Base-by-base conservation (phyloP, 805 yeast genomes). In the Jamesozyma lodderae region DNA sequence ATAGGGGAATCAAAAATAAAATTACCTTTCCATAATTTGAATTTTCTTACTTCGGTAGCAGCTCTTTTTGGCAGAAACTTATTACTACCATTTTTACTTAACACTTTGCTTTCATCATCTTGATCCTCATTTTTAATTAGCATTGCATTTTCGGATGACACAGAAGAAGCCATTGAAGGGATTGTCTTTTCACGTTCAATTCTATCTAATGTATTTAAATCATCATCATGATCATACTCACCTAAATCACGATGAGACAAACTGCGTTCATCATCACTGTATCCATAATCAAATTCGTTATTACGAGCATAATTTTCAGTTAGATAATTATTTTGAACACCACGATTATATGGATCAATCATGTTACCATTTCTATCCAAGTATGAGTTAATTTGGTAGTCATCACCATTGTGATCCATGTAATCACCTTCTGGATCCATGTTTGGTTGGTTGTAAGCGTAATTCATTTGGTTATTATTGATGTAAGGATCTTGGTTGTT, bases 1-100 rank as follows among this genome's bases (percentile, higher is more conserved):
- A 86, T 88, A 9, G 94, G 95, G 54, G 94, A 86, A 60, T 86
- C 95, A 42, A 86, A 70, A 24, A 86, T 84, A 55, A 86, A 72
- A 53, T 86, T 86, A 40, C 95, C 95, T 44, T 74, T 70, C 55
- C 60, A 57, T 26, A 60, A 42, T 36, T 52, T 52, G 31, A 60
- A 60, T 33, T 57, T 57, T 35, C 59, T 52, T 6, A 56, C 42
- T 26, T 52, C 49, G 7, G 60, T 55, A 11, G 46, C 51, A 15
- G 45, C 41, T 41, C 59, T 51, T 13, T 35, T 38, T 16, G 42
- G 43, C 21, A 28, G 16, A 22, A 28, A 23, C 19, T 23, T 15
- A 13, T 25, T 29, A 25, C 20, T 31, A 22, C 15, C 14, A 25
- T n/a, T 25, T 17, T 33, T 34, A 14, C 21, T 32, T 11, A 11